Conservation (phyloP, 2,329 filamentous ascomycete genomes). For the Didymella pinodella region DNA sequence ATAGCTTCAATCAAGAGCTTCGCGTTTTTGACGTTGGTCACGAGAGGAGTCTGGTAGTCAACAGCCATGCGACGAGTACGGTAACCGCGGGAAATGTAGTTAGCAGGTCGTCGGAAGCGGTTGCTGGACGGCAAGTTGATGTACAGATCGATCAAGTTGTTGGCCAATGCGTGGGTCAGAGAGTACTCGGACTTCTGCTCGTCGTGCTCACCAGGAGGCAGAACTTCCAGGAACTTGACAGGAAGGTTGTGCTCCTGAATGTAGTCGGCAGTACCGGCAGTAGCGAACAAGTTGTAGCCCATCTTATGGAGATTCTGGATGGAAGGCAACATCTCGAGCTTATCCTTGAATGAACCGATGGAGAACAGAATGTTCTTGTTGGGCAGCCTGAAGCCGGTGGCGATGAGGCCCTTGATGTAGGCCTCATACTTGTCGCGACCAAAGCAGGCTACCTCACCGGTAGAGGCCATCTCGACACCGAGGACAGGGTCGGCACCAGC, state of each 20-base stretch:
- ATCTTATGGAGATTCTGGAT: slow-evolving; percentile 87
- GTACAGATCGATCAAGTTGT: slow-evolving; percentile 97
- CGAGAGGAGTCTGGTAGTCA: slow-evolving; percentile 94
- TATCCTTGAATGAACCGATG: slow-evolving; percentile 97
- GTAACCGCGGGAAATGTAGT: slow-evolving; percentile 98
- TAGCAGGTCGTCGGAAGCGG: slow-evolving; percentile 93
- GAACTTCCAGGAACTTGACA: slow-evolving; percentile 91
- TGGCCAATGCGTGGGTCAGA: slow-evolving; percentile 92
- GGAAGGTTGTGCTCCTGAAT: slow-evolving; percentile 90
- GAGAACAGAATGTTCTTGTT: slow-evolving; percentile 95
- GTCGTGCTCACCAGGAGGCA: slow-evolving; percentile 67
- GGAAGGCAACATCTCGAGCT: slow-evolving; percentile 94
- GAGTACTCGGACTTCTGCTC: slow-evolving; percentile 96
- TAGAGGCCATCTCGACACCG: slow-evolving; percentile 99
- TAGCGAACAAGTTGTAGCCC: slow-evolving; percentile 95
- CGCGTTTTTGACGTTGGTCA: slow-evolving; percentile 99
- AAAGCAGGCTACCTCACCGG: slow-evolving; percentile 96
- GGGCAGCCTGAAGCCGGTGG: slow-evolving; percentile 94
- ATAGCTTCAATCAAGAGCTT: slow-evolving; percentile 97
- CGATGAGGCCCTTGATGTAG: slow-evolving; percentile 94
- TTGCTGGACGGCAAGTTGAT: slow-evolving; percentile 99
- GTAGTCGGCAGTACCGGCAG: slow-evolving; percentile 95
- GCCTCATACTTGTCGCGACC: slow-evolving; percentile 96
- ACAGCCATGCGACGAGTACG: slow-evolving; percentile 97
- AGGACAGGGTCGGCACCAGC: slow-evolving; percentile 95